A percentile compares a stretch with the other conserved stretches of the same genome.
These are phyloP conservation scores for Phytopythium aichiense DNA, from an alignment of 352 stramenopile species.

Conservation along the genomic window DNA sequence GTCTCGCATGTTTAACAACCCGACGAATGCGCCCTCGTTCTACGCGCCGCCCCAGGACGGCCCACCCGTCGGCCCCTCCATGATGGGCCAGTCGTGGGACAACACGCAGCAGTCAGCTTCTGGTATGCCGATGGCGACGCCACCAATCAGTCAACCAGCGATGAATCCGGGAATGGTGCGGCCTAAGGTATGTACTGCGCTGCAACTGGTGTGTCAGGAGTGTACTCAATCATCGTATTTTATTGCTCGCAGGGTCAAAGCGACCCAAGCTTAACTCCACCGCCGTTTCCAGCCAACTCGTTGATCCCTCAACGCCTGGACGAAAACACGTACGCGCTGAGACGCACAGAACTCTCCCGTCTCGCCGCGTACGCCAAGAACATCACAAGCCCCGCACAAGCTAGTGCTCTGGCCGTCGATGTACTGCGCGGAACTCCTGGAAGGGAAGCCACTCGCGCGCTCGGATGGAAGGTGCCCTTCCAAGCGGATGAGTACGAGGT, in stretches of 20 bases:
- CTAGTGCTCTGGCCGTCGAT: slow-evolving; percentile 67
- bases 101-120: neutral
- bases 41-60: slow-evolving; percentile 47
- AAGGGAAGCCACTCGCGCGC: slow-evolving; percentile 34
- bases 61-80: slow-evolving; percentile 25
- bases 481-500: slow-evolving; percentile 81
- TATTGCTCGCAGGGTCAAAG: slow-evolving; percentile 7
- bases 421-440: slow-evolving; percentile 47
- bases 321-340: slow-evolving; percentile 50
- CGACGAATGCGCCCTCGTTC: slow-evolving; percentile 53
- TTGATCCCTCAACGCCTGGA: slow-evolving; percentile 60
- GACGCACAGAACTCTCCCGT: slow-evolving; percentile 37
- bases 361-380: slow-evolving; percentile 64
- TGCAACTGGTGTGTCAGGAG: neutral
- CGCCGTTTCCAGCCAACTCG: slow-evolving; percentile 54
- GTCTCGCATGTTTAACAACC: slow-evolving; percentile 58
- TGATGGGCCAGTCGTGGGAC: slow-evolving; percentile 38
- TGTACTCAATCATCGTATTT: neutral
- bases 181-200: slow-evolving; percentile 4
- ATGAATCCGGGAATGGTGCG: neutral
- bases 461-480: slow-evolving; percentile 68
- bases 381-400: slow-evolving; percentile 48
- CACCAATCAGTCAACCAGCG: neutral
- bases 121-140: neutral
- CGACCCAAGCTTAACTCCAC: slow-evolving; percentile 46